Conservation (phyloP, 2,329 filamentous ascomycete genomes). For the Ophiostoma piceae region DNA sequence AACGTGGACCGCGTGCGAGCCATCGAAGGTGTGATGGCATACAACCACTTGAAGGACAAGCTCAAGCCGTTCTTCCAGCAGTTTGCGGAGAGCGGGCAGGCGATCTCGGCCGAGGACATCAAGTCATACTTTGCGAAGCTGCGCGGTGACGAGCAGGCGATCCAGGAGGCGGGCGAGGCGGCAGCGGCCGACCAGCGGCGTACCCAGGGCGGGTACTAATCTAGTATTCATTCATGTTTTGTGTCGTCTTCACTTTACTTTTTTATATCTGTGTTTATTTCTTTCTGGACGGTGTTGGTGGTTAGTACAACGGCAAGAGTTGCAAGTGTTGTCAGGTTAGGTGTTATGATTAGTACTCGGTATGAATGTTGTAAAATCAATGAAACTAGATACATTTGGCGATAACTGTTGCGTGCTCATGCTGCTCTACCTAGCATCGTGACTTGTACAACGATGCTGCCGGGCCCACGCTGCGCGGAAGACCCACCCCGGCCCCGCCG, state of each 20-base stretch:
- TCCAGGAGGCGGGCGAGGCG: slow-evolving; percentile 55
- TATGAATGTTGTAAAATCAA: not conserved
- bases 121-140: slow-evolving; percentile 94
- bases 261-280: not conserved
- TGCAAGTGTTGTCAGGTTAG: slow-evolving; percentile 4
- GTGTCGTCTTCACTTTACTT: slow-evolving; percentile 22
- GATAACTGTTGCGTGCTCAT: not conserved
- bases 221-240: not conserved
- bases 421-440: not conserved
- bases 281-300: not conserved
- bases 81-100: slow-evolving; percentile 84
- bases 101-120: slow-evolving; percentile 90
- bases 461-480: not conserved
- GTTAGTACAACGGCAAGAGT: slow-evolving; percentile 9
- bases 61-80: slow-evolving; percentile 92
- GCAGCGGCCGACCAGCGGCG: slow-evolving; percentile 41
- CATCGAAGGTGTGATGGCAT: slow-evolving; percentile 96
- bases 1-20: slow-evolving; percentile 89
- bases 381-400: not conserved
- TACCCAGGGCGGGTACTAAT: slow-evolving; percentile 51
- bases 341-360: not conserved
- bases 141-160: slow-evolving; percentile 75
- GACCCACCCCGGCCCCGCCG: slow-evolving; percentile 5
- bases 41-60: slow-evolving; percentile 92
- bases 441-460: not conserved